These are phyloP conservation scores for Schoenoplectus triqueter DNA, from an alignment of 202 grass and related monocot species.

Conservation along the genomic window DNA sequence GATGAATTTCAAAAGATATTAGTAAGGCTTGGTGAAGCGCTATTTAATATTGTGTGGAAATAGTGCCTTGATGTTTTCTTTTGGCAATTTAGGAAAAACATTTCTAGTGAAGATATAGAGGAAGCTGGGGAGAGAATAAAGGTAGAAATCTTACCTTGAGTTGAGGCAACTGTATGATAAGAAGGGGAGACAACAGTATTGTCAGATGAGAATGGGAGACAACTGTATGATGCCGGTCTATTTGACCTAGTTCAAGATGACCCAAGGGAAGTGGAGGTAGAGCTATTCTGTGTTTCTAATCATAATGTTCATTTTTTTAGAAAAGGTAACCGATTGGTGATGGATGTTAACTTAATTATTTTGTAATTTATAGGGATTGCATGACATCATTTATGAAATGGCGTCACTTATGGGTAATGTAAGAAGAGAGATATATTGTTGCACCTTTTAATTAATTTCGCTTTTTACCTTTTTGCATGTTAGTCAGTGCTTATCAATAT, in stretches of 20 bases:
- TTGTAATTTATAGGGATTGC: slow-evolving; percentile 56
- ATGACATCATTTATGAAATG: slow-evolving; percentile 88
- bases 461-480: no score
- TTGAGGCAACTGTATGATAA: slow-evolving; percentile 45
- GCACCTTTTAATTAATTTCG: not conserved
- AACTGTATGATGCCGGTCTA: slow-evolving; percentile 65
- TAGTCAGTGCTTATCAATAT: not conserved
- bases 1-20: slow-evolving; percentile 83
- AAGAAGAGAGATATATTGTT: slow-evolving; percentile 55
- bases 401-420: slow-evolving; percentile 70
- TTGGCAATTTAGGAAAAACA: slow-evolving; percentile 59
- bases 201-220: slow-evolving; percentile 69
- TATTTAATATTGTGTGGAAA: not conserved
- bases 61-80: not conserved
- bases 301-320: not conserved
- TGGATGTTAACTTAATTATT: not conserved
- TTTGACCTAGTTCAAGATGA: slow-evolving; percentile 62
- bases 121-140: slow-evolving; percentile 67
- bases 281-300: not conserved
- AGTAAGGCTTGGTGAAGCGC: slow-evolving; percentile 45
- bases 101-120: slow-evolving; percentile 48
- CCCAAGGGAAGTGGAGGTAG: slow-evolving; percentile 67
- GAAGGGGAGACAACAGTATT: slow-evolving; percentile 46
- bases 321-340: not conserved
- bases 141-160: slow-evolving; percentile 57